A percentile compares a stretch with the other conserved stretches of the same genome.
Conservation (phyloP, 345 rosid species). For the Gossypium turneri region DNA sequence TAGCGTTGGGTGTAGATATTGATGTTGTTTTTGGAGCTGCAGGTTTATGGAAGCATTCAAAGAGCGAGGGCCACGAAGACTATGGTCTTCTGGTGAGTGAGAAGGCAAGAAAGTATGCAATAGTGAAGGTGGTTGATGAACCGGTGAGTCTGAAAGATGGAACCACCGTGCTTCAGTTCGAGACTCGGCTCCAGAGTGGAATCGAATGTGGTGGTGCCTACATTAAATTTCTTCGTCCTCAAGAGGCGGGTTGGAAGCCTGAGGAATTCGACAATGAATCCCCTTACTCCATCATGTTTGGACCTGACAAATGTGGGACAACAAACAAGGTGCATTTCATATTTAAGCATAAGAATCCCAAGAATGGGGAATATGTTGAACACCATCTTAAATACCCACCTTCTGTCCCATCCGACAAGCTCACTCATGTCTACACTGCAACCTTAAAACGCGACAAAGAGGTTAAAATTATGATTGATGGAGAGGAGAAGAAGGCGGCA, state of each 20-base stretch:
- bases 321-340: conserved; percentile 91
- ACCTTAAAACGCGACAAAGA: conserved; percentile 66
- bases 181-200: conserved; percentile 69
- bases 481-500: conserved; percentile 73
- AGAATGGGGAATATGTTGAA: conserved; percentile 71
- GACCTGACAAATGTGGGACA: conserved; percentile 86
- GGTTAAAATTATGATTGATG: conserved; percentile 58
- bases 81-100: conserved; percentile 83
- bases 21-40: conserved; percentile 12
- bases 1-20: background rate
- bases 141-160: conserved; percentile 57
- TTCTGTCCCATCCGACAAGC: conserved; percentile 71
- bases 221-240: conserved; percentile 70
- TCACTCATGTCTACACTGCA: conserved; percentile 79
- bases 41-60: conserved; percentile 78
- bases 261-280: conserved; percentile 65
- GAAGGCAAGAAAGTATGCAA: conserved; percentile 72
- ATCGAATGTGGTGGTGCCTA: conserved; percentile 94
- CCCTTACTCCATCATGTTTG: conserved; percentile 84
- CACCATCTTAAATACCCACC: conserved; percentile 81
- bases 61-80: conserved; percentile 81
- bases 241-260: conserved; percentile 63
- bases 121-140: conserved; percentile 64
- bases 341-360: conserved; percentile 82
- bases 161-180: conserved; percentile 68